phyloP scores from a whole-genome alignment of 495 filamentous ascomycete genomes.

The Bacidia gigantensis region DNA sequence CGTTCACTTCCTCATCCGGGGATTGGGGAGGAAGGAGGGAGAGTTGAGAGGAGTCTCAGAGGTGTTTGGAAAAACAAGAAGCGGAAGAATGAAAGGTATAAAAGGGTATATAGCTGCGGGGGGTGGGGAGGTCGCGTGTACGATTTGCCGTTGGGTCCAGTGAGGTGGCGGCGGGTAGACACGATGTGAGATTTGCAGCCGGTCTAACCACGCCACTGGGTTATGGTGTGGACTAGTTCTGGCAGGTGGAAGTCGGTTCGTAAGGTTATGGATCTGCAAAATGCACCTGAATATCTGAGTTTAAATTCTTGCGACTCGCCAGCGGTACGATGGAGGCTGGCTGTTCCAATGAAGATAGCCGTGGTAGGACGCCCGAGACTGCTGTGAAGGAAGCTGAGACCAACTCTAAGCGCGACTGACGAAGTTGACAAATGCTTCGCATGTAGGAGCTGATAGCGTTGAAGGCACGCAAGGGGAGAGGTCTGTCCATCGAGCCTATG shows the following conservation, averaged over 20 bases:
- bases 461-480: too few relatives aligned
- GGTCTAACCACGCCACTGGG: not conserved
- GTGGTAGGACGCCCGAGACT: too few relatives aligned
- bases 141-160: not conserved
- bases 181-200: constrained; percentile 3
- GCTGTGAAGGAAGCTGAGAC: not conserved
- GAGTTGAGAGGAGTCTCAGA: not conserved
- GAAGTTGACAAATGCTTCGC: not conserved
- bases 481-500: constrained; percentile 2
- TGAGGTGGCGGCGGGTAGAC: constrained; percentile 2
- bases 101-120: constrained; percentile 1
- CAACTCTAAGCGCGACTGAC: not conserved
- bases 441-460: not conserved
- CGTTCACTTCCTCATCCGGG: not conserved
- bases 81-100: constrained; percentile 6
- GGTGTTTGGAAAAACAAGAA: not conserved
- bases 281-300: not conserved
- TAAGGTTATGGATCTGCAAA: not conserved
- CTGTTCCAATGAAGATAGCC: too few relatives aligned
- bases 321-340: too few relatives aligned
- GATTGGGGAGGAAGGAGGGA: constrained; percentile 1
- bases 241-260: not conserved
- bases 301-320: not conserved
- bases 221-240: not conserved
- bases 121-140: constrained; percentile 5